These are phyloP conservation scores for Ilyonectria mors-panacis DNA, from an alignment of 2,329 filamentous ascomycete species.

Conservation along the genomic window DNA sequence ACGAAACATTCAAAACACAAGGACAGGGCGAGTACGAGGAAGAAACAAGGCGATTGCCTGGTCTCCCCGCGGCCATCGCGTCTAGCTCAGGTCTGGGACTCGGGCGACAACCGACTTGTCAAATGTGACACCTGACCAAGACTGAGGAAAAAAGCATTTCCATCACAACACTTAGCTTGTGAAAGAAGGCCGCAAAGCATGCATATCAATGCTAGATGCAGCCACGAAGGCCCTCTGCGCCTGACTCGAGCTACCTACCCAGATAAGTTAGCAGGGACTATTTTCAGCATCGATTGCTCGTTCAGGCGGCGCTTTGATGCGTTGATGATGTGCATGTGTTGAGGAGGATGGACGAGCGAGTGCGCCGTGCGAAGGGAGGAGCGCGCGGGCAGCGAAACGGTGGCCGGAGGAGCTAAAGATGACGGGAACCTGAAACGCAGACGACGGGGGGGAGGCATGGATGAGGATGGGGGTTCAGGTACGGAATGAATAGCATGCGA, in stretches of 20 bases:
- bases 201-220: background rate
- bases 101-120: conserved; percentile 20
- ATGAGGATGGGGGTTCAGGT: conserved; percentile 13
- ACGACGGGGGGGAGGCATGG: conserved; percentile 24
- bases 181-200: background rate
- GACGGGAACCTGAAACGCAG: conserved; percentile 39
- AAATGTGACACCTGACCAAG: conserved; percentile 11
- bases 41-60: background rate
- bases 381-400: conserved; percentile 10
- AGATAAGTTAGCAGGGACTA: background rate
- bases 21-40: background rate
- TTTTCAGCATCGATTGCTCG: background rate
- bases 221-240: background rate
- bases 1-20: background rate
- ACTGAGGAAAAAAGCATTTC: background rate
- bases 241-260: background rate
- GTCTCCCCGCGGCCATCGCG: conserved; percentile 1
- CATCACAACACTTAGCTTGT: background rate
- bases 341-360: conserved; percentile 3
- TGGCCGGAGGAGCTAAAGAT: conserved; percentile 24
- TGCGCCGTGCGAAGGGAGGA: conserved; percentile 16
- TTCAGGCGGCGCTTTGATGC: background rate
- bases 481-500: conserved; percentile 15
- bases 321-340: conserved; percentile 13
- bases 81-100: conserved; percentile 4